These are phyloP conservation scores for Nemania sp. DNA, from an alignment of 2,329 filamentous ascomycete genomes.

Conservation along the genomic window DNA sequence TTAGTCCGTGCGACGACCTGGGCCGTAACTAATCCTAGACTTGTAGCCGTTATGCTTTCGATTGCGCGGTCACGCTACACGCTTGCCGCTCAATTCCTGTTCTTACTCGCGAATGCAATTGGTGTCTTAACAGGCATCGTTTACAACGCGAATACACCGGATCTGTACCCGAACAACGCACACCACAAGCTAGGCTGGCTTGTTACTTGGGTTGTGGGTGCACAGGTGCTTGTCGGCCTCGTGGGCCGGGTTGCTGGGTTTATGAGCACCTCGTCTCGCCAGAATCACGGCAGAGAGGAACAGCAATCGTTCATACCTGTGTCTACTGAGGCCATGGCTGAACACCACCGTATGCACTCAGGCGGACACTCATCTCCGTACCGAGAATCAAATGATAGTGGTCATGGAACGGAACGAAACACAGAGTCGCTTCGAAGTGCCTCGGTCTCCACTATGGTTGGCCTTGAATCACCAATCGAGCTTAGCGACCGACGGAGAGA, in stretches of 20 bases:
- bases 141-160: conserved; percentile 81
- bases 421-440: conserved; percentile 68
- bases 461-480: conserved; percentile 47
- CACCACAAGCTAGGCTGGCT: conserved; percentile 90
- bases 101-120: conserved; percentile 64
- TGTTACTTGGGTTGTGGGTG: conserved; percentile 69
- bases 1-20: background rate
- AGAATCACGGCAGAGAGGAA: conserved; percentile 45
- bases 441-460: conserved; percentile 63
- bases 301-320: conserved; percentile 65
- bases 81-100: conserved; percentile 68
- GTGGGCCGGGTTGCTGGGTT: conserved; percentile 62
- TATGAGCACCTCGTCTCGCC: conserved; percentile 31
- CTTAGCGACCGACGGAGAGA: conserved; percentile 48
- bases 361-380: conserved; percentile 43
- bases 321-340: conserved; percentile 57
- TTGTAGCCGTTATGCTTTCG: conserved; percentile 79
- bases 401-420: conserved; percentile 72
- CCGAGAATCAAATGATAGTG: conserved; percentile 71
- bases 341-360: conserved; percentile 51
- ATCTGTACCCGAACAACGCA: conserved; percentile 84
- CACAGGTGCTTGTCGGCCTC: conserved; percentile 70
- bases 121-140: conserved; percentile 67
- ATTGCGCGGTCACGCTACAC: conserved; percentile 77
- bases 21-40: conserved; percentile 19